Evolutionary conservation across 345 rosid species (phyloP), one percentile per base, ranked within the genome.

Genomic region (Abelmoschus esculentus): DNA sequence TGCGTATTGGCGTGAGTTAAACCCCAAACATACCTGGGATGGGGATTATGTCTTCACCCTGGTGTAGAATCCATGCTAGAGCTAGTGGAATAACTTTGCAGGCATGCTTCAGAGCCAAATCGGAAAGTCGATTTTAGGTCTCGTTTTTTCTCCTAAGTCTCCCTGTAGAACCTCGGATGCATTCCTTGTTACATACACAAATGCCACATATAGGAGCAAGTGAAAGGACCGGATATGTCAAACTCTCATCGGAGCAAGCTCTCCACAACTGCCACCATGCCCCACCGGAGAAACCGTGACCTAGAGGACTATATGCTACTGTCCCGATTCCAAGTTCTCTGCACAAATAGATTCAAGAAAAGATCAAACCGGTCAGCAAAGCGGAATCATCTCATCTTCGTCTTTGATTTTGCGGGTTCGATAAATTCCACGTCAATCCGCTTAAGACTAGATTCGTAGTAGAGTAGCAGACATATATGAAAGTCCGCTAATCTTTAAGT

Each of bases 1-100:
- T 38, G n/a, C n/a, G n/a, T n/a, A n/a, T n/a, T n/a, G n/a, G n/a
- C n/a, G n/a, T n/a, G n/a, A n/a, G n/a, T n/a, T 40, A 40, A 40
- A 9, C 44, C 42, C 44, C 44, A 7, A 1, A 40, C 44, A 40
- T 40, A 40, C 2, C 44, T 0, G 44, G 44, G 44, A 40, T 40
- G 3, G 44, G 44, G 44, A 40, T 2, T 40, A 40, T 40, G 58
- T 80, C 85, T 15, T 75, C 71, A 17, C 86, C 87, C n/a, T 80
- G 84, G 67, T 80, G 80, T 32, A 79, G 77, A 72, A 76, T 72
- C 80, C 85, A 84, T 7, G 86, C 81, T 14, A 86, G 69, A 67
- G 90, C 86, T 7, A 86, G 72, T 13, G 83, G 83, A 57, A 84
- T 75, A 47, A 61, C 53, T 0, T 66, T 80, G 72, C 84, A 77